phyloP scores from a whole-genome alignment of 1,139 yeast species.

The Geotrichum restrictum region DNA sequence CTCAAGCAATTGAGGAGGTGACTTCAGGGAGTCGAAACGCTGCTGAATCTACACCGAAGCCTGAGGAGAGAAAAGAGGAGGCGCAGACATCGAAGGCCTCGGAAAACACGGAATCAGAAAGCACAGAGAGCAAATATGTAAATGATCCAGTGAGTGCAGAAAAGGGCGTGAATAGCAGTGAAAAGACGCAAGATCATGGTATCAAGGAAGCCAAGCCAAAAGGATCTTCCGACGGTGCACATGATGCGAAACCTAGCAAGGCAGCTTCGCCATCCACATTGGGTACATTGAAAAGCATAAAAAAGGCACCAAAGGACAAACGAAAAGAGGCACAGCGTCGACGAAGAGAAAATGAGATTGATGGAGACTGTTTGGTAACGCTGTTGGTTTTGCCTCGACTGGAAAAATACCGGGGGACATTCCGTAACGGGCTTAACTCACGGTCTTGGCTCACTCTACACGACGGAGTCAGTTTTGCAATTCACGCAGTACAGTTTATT shows the following conservation, averaged over 20 bases:
- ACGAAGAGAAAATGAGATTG: conserved; percentile 18
- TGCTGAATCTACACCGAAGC: too few species aligned
- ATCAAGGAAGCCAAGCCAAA: neutral
- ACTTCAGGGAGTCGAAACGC: neutral
- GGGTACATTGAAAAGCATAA: neutral
- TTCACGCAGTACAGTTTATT: conserved; percentile 48
- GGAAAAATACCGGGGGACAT: conserved; percentile 57
- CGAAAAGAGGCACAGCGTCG: conserved; percentile 3
- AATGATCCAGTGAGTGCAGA: neutral
- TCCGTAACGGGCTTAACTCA: conserved; percentile 64
- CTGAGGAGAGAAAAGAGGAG: neutral
- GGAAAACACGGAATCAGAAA: neutral
- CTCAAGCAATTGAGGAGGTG: conserved; percentile 5
- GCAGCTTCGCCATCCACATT: neutral
- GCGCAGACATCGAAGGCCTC: neutral
- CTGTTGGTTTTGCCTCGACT: conserved; percentile 67
- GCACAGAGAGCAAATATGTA: neutral
- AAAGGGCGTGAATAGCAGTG: neutral
- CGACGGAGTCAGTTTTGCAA: conserved; percentile 63
- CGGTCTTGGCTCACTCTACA: conserved; percentile 67
- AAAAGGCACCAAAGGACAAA: conserved; percentile 1
- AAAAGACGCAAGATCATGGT: neutral
- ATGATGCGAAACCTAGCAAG: neutral
- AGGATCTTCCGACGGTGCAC: neutral
- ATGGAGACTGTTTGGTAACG: conserved; percentile 64